Evolutionary conservation across 345 rosid genomes (phyloP).

Genomic region (Psidium guajava): DNA sequence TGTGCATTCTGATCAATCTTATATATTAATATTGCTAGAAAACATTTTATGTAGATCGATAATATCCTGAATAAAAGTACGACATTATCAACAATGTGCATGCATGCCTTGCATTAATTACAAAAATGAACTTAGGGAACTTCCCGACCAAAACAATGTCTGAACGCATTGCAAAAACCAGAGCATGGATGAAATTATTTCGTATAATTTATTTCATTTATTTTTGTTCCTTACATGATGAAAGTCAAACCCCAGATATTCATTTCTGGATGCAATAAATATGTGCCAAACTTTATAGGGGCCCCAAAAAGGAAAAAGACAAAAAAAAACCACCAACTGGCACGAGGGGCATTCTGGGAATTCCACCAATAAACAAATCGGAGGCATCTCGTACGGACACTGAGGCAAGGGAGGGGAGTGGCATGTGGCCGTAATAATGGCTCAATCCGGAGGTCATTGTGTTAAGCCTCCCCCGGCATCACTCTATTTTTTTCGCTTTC

Average conservation of each 20-base stretch:
- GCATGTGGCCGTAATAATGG: neutral
- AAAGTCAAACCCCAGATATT: neutral
- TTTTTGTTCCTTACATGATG: neutral
- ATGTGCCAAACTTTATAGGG: neutral
- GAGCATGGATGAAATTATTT: neutral
- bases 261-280: neutral
- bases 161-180: neutral
- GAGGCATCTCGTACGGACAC: neutral
- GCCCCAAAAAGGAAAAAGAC: neutral
- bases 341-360: neutral
- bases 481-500: neutral
- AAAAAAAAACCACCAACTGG: neutral
- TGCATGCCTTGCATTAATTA: neutral
- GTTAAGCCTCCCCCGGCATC: neutral
- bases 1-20: too few species aligned
- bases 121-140: neutral
- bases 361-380: neutral
- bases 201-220: neutral
- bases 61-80: fast-evolving
- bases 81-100: neutral
- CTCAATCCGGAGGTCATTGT: neutral
- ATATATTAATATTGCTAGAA: neutral
- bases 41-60: neutral
- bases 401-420: neutral
- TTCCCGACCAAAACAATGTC: neutral